Percentiles rank a stretch among this genome's conserved stretches.
phyloP scores from a whole-genome alignment of 164 flowering plant species.

The Liriodendron chinense region DNA sequence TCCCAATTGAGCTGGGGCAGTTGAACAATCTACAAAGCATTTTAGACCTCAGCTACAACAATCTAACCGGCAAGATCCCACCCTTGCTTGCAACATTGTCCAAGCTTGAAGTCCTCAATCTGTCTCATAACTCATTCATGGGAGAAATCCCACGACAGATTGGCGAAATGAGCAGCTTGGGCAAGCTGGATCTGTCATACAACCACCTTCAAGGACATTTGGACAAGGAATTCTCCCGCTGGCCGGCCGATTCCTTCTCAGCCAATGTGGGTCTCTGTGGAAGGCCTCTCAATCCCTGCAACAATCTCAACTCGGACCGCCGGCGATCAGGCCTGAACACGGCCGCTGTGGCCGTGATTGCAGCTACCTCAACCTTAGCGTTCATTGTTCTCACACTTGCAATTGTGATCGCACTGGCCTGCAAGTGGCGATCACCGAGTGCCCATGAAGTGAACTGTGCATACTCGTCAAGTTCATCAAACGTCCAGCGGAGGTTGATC shows the following conservation, averaged over 20 bases:
- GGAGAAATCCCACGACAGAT: slow-evolving; percentile 71
- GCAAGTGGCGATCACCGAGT: slow-evolving; percentile 28
- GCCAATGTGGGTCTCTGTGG: slow-evolving; percentile 82
- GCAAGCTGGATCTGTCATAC: slow-evolving; percentile 70
- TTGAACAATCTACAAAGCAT: slow-evolving; percentile 75
- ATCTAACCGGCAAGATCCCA: slow-evolving; percentile 72
- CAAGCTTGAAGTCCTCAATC: slow-evolving; percentile 80
- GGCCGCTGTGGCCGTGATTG: slow-evolving; percentile 41
- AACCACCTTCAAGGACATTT: slow-evolving; percentile 74
- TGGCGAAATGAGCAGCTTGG: slow-evolving; percentile 77
- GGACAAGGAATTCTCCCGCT: slow-evolving; percentile 50
- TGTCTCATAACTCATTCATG: slow-evolving; percentile 70
- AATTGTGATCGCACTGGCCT: slow-evolving; percentile 34
- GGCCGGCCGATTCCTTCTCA: slow-evolving; percentile 67
- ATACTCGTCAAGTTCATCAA: slow-evolving; percentile 69
- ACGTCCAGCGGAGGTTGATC: slow-evolving; percentile 45
- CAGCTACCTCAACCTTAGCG: slow-evolving; percentile 44
- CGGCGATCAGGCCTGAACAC: slow-evolving; percentile 25
- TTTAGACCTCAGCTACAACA: slow-evolving; percentile 81
- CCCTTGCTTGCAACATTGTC: slow-evolving; percentile 50
- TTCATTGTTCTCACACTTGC: slow-evolving; percentile 47
- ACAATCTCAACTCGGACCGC: slow-evolving; percentile 4
- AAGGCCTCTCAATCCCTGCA: slow-evolving; percentile 51
- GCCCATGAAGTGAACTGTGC: slow-evolving; percentile 32
- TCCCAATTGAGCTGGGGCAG: slow-evolving; percentile 70